Evolutionary conservation across 257 asterid species (phyloP), one percentile per base, ranked within the genome.

Genomic region (Cynanchum wilfordii): DNA sequence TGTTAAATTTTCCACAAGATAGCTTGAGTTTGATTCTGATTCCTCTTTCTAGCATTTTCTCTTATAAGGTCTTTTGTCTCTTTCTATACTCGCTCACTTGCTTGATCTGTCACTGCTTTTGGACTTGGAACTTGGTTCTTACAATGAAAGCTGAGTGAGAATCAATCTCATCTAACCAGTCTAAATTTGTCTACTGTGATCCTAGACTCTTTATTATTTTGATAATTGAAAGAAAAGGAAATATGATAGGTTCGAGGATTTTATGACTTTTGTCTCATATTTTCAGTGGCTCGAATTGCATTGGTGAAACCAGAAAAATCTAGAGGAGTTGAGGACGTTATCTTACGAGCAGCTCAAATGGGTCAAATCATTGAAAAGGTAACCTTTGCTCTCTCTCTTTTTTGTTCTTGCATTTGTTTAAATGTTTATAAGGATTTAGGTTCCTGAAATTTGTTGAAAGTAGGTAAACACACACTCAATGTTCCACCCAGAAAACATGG

Each of bases 241-340:
- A 52, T 52, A 19, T 20, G 24, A 52, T 25, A 52, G 25, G 24
- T 42, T 5, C 8, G 10, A 1, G 47, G 47, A 42, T 42, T 42
- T 7, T 42, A 42, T 42, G 33, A 55, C 66, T 29, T 51, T 27
- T 59, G 30, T 68, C 27, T 62, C 70, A n/a, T 82, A 15, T 72
- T 24, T 66, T 77, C 82, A 95, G 98, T 95, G 83, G 97, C 98
- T 79, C 92, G 99, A 74, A 95, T 95, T 78, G 97, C 99, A 12
- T 82, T 95, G 77, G 98, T 95, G 72, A 95, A 95, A 83, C 97
- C 99, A 29, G 98, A 95, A 47, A 95, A 92, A 86, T 98, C 99
- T 73, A 86, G 97, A 82, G 98, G 98, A 60, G 98, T 92, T 47
- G 99, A 95, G 83, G 99, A 95, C 86, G 89, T 91, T 19, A 84